Conservation (phyloP, 2,329 filamentous ascomycete species). For the Xylariaceae sp. region DNA sequence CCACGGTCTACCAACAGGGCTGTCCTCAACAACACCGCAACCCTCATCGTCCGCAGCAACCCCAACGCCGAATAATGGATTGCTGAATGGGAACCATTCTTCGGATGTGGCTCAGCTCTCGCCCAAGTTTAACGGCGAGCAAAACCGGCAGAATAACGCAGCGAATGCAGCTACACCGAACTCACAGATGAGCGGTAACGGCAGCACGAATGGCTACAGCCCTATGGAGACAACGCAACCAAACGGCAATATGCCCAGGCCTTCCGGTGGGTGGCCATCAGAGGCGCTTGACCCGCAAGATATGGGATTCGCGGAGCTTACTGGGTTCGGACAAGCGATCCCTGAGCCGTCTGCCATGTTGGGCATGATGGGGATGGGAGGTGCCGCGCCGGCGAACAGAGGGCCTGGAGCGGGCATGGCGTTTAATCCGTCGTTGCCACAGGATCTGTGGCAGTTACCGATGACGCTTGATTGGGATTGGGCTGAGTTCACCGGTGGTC, state of each 20-base stretch:
- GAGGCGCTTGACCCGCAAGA: slow-evolving; percentile 42
- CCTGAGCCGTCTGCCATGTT: slow-evolving; percentile 26
- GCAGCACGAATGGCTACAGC: slow-evolving; percentile 33
- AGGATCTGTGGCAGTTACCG: slow-evolving; percentile 91
- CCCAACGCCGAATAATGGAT: slow-evolving; percentile 16
- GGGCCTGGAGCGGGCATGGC: not conserved
- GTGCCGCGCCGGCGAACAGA: slow-evolving; percentile 22
- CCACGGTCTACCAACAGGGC: slow-evolving; percentile 16
- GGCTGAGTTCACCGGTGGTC: slow-evolving; percentile 64
- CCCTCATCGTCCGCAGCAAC: slow-evolving; percentile 24
- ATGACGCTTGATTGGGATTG: slow-evolving; percentile 93
- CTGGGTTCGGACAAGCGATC: slow-evolving; percentile 38
- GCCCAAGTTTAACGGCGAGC: slow-evolving; percentile 33
- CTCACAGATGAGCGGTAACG: slow-evolving; percentile 11
- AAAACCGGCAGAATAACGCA: slow-evolving; percentile 24
- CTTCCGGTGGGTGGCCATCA: slow-evolving; percentile 37
- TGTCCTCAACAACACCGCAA: slow-evolving; percentile 11
- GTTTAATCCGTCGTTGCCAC: slow-evolving; percentile 69
- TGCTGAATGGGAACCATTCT: slow-evolving; percentile 30
- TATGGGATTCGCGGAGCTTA: slow-evolving; percentile 44
- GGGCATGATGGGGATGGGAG: slow-evolving; percentile 34
- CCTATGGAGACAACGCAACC: slow-evolving; percentile 37
- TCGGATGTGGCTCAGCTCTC: slow-evolving; percentile 22
- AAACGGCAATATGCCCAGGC: slow-evolving; percentile 43
- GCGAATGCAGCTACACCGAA: slow-evolving; percentile 11